These are phyloP conservation scores for Alternaria panax DNA, from an alignment of 2,329 filamentous ascomycete genomes.

Conservation along the genomic window DNA sequence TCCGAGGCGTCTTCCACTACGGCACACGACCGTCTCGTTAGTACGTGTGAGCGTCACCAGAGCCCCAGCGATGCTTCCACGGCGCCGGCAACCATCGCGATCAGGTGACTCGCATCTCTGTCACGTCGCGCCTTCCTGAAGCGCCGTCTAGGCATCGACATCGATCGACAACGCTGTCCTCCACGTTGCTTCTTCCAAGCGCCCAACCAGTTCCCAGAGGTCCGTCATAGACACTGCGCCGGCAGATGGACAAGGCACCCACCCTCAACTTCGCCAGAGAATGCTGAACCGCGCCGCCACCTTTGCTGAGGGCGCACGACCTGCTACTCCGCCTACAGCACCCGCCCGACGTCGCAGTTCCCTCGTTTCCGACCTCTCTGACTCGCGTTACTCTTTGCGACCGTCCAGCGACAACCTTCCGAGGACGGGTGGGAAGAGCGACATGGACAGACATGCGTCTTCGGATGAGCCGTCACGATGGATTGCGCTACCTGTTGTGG, in stretches of 20 bases:
- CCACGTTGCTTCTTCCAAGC: conserved; percentile 7
- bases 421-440: conserved; percentile 52
- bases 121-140: conserved; percentile 8
- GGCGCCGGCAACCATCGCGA: conserved; percentile 2
- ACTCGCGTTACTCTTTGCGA: conserved; percentile 68
- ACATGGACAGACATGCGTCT: conserved; percentile 42
- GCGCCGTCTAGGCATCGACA: conserved; percentile 4
- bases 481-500: conserved; percentile 80
- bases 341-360: conserved; percentile 71
- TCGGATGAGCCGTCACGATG: conserved; percentile 69
- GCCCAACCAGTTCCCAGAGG: conserved; percentile 8
- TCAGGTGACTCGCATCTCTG: conserved; percentile 7
- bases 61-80: conserved; percentile 20
- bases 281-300: conserved; percentile 48
- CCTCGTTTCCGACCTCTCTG: conserved; percentile 78
- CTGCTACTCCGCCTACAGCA: conserved; percentile 22
- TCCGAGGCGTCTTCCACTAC: conserved; percentile 14
- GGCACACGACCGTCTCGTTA: conserved; percentile 13
- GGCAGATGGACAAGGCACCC: conserved; percentile 31
- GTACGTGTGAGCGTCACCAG: conserved; percentile 17
- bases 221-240: conserved; percentile 38
- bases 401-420: conserved; percentile 76
- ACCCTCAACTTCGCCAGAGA: conserved; percentile 42
- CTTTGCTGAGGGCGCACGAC: conserved; percentile 41
- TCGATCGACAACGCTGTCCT: background rate